phyloP scores from a whole-genome alignment of 805 yeast species.

The Yarrowia bubula region DNA sequence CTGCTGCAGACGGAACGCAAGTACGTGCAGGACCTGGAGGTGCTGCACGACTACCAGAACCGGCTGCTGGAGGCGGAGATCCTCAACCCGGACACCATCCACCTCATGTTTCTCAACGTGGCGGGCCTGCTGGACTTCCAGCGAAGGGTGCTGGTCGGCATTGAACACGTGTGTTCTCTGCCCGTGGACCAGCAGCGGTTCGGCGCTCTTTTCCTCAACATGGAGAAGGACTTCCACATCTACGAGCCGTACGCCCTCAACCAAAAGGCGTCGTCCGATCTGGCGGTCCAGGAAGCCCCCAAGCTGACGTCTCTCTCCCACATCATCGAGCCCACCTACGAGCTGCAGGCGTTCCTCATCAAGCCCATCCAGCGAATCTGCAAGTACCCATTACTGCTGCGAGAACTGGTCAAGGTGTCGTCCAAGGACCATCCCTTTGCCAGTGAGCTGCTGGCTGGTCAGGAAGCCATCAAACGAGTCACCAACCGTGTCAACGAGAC shows the following conservation, averaged over 20 bases:
- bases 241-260: constrained; percentile 95
- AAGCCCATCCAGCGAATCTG: constrained; percentile 97
- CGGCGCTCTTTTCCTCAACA: constrained; percentile 84
- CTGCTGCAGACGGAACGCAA: constrained; percentile 86
- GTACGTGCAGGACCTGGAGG: constrained; percentile 87
- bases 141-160: constrained; percentile 79
- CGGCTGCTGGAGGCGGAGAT: constrained; percentile 65
- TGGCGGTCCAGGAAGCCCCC: constrained; percentile 60
- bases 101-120: constrained; percentile 80
- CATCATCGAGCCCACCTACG: constrained; percentile 79
- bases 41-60: constrained; percentile 61
- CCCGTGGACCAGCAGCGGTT: constrained; percentile 76
- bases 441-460: constrained; percentile 70
- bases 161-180: constrained; percentile 80
- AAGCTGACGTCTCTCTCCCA: constrained; percentile 54
- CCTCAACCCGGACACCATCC: constrained; percentile 74
- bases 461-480: constrained; percentile 73
- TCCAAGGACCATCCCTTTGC: constrained; percentile 41
- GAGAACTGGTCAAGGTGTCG: constrained; percentile 58
- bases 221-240: constrained; percentile 78
- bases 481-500: constrained; percentile 90
- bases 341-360: constrained; percentile 80
- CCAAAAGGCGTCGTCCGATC: constrained; percentile 81
- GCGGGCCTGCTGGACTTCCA: constrained; percentile 86
- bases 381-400: constrained; percentile 80